Evolutionary conservation across 1,284 basidiomycete species (phyloP), one percentile per base, ranked within the genome.

Genomic region (Somion occarium): DNA sequence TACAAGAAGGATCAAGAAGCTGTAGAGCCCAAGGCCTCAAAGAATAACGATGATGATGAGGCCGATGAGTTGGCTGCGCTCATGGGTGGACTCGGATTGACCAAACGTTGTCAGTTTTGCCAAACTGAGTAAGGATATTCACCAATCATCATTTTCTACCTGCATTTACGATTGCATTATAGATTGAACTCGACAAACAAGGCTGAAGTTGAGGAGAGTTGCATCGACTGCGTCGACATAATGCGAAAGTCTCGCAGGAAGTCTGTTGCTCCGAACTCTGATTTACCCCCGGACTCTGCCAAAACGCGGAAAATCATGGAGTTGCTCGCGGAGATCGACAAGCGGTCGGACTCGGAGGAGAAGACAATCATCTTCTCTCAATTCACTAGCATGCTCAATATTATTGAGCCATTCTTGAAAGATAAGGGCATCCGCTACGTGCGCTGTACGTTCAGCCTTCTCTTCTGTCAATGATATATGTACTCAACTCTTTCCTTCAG

Each of bases 311-410:
- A 86, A 78, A 80, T 93, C 51, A 61, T 97, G 41, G 75, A 87
- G 57, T 69, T 98, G 5, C 71, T 99, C 30, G 62, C 71, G 11
- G 75, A 83, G 3, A 82, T 95, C 49, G 80, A 86, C 11, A 71
- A 77, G 30, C 73, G 82, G n/a, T 79, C 80, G 1, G 71, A 75
- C 0, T 72, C 77, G 4, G 71, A 73, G 52, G 86, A 97, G 65
- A 98, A 98, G 76, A 95, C 94, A 0, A 98, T 98, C 58, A 80
- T 91, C 23, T 91, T 91, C 63, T 88, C 83, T 1, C 88, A 95
- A 62, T 98, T 98, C 65, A 97, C 95, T 0, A 81, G 80, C 11
- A 95, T 98, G 83, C 72, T 98, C 51, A 83, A 95, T 66, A 64
- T 98, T 50, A 75, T 98, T 44, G 84, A 94, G 68, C 88, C 86